A percentile compares a stretch with the other conserved stretches of the same genome.
Evolutionary conservation across 106 monocot species (phyloP).

Genomic region (Dioscorea zingiberensis): DNA sequence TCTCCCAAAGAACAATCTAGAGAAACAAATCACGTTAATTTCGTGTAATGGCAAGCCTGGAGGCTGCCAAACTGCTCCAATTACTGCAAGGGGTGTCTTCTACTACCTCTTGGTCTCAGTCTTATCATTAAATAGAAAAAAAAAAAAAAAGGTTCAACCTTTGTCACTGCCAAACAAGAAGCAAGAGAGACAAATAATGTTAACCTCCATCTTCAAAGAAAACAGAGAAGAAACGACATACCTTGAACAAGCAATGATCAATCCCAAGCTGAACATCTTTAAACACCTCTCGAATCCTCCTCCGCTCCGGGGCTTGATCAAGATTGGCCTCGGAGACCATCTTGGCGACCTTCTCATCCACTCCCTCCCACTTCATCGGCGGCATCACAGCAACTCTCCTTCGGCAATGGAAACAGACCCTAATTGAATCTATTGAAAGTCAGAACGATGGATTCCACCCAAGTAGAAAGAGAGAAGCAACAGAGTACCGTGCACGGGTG

Average conservation of each 20-base stretch:
- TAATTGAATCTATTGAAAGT: conserved; percentile 8
- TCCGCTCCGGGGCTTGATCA: conserved; percentile 63
- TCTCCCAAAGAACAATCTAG: too few species aligned
- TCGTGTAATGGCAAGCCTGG: too few species aligned
- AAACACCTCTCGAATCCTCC: conserved; percentile 70
- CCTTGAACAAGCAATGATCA: conserved; percentile 90
- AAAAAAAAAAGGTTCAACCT: neutral
- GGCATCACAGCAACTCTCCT: neutral
- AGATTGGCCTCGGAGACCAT: conserved; percentile 52
- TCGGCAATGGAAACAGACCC: neutral
- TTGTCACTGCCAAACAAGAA: neutral
- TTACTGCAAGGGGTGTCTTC: too few species aligned
- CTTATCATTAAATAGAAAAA: too few species aligned
- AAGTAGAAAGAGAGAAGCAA: neutral
- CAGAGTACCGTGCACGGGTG: neutral
- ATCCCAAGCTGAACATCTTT: conserved; percentile 77
- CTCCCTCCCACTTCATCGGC: conserved; percentile 53
- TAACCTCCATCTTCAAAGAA: neutral
- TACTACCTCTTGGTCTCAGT: too few species aligned
- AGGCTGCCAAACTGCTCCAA: too few species aligned
- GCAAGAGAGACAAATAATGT: neutral
- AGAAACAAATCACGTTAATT: too few species aligned
- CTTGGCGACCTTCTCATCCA: conserved; percentile 55
- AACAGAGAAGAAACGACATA: conserved; percentile 1
- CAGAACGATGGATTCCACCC: neutral